Evolutionary conservation across 106 monocot genomes (phyloP).

Genomic region (Iris macrosiphon): DNA sequence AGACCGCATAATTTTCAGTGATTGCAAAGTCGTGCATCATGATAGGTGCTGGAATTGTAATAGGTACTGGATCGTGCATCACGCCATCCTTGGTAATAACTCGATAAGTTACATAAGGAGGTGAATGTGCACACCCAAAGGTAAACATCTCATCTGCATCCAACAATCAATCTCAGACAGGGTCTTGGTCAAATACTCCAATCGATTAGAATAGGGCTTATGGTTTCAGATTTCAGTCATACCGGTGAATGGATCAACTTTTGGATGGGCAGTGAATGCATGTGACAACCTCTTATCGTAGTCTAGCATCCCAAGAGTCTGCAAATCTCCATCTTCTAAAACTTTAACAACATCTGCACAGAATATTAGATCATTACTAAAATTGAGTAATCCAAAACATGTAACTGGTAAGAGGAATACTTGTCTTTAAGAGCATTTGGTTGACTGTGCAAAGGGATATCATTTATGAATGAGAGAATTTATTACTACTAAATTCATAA

Average conservation of each 20-base stretch:
- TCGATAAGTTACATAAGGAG: slow-evolving; percentile 75
- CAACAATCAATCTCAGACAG: slow-evolving; percentile 2
- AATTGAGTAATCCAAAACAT: too few species aligned
- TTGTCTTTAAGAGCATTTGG: too few species aligned
- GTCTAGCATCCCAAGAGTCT: slow-evolving; percentile 85
- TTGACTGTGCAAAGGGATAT: too few species aligned
- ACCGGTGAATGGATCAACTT: slow-evolving; percentile 86
- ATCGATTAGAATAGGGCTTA: background rate
- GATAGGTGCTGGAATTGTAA: slow-evolving; percentile 65
- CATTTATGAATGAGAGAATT: too few species aligned
- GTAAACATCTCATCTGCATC: slow-evolving; percentile 92
- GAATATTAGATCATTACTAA: too few species aligned
- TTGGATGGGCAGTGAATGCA: slow-evolving; percentile 91
- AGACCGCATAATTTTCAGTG: slow-evolving; percentile 86
- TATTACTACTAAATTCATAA: too few species aligned
- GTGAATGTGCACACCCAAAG: slow-evolving; percentile 62
- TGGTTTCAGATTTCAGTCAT: background rate
- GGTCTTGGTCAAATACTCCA: background rate
- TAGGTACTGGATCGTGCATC: slow-evolving; percentile 79
- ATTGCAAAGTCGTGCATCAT: slow-evolving; percentile 99
- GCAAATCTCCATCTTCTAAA: slow-evolving; percentile 87
- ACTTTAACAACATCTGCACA: slow-evolving; percentile 84
- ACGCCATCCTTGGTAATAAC: slow-evolving; percentile 75
- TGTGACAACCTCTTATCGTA: slow-evolving; percentile 75
- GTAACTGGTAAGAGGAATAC: too few species aligned